These are phyloP conservation scores for Brettanomyces custersianus DNA, from an alignment of 805 yeast genomes.

Conservation along the genomic window DNA sequence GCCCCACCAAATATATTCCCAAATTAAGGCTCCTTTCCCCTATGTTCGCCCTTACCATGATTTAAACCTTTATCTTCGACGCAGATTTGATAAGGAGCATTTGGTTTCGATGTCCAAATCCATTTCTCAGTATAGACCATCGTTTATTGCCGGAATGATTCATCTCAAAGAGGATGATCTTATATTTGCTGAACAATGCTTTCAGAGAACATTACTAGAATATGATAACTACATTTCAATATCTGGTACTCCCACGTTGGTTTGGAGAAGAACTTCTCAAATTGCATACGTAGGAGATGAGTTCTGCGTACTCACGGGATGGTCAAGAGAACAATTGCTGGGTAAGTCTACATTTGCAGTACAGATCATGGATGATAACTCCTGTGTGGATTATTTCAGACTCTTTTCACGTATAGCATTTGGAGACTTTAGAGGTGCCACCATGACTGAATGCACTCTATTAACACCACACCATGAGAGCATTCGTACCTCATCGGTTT, in stretches of 20 bases:
- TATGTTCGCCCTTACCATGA: conserved; percentile 89
- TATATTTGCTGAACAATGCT: conserved; percentile 93
- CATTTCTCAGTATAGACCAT: conserved; percentile 86
- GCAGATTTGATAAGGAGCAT: conserved; percentile 53
- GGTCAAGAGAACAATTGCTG: conserved; percentile 66
- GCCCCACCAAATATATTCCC: conserved; percentile 73
- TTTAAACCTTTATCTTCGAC: conserved; percentile 61
- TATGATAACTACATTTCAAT: conserved; percentile 77
- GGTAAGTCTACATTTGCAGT: conserved; percentile 63
- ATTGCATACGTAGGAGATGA: conserved; percentile 94
- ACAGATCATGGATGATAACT: conserved; percentile 79
- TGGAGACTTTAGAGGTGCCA: conserved; percentile 82
- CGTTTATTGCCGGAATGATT: conserved; percentile 87
- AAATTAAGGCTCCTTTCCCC: conserved; percentile 67
- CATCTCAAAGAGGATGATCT: conserved; percentile 84
- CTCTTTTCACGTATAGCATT: conserved; percentile 78
- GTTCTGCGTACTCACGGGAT: conserved; percentile 83
- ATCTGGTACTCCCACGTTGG: conserved; percentile 89
- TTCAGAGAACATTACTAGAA: conserved; percentile 84
- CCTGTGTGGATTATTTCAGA: conserved; percentile 83
- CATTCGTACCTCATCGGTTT: conserved; percentile 72
- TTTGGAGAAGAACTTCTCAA: conserved; percentile 94
- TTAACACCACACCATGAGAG: conserved; percentile 45
- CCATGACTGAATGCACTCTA: conserved; percentile 81
- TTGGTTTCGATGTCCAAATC: conserved; percentile 77